Evolutionary conservation across 163 green algal species (phyloP).

Genomic region (Dunaliella salina): DNA sequence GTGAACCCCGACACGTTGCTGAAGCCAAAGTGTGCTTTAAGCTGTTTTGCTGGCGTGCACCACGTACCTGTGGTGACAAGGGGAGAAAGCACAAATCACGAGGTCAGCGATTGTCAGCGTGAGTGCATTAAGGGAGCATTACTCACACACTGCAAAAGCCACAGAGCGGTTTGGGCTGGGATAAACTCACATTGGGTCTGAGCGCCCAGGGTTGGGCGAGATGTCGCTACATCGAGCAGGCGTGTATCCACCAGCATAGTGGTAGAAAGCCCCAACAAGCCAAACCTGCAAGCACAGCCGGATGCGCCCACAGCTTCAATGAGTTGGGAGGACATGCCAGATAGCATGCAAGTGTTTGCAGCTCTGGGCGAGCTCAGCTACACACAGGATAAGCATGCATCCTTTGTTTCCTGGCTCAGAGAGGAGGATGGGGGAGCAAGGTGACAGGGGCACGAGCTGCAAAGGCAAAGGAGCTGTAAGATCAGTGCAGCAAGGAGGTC

Average conservation of each 20-base stretch:
- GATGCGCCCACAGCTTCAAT: no score
- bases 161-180: neutral
- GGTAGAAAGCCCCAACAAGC: conserved; percentile 52
- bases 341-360: no score
- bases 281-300: conserved; percentile 19
- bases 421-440: neutral
- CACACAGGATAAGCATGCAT: no score
- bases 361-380: no score
- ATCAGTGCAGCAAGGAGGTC: neutral
- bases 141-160: neutral
- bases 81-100: neutral
- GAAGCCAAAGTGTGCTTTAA: conserved; percentile 2
- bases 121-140: neutral
- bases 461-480: neutral
- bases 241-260: conserved; percentile 53
- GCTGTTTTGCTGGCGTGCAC: conserved; percentile 46
- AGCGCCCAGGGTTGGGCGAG: conserved; percentile 31
- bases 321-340: no score
- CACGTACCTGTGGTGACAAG: conserved; percentile 21
- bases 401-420: neutral
- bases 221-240: conserved; percentile 45
- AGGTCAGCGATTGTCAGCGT: neutral
- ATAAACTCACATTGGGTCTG: conserved; percentile 28
- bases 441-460: neutral
- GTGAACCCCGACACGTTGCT: no score